Evolutionary conservation across 1,284 basidiomycete species (phyloP), one percentile per base, ranked within the genome.

Genomic region (Austroboletus novae-zelandiae): DNA sequence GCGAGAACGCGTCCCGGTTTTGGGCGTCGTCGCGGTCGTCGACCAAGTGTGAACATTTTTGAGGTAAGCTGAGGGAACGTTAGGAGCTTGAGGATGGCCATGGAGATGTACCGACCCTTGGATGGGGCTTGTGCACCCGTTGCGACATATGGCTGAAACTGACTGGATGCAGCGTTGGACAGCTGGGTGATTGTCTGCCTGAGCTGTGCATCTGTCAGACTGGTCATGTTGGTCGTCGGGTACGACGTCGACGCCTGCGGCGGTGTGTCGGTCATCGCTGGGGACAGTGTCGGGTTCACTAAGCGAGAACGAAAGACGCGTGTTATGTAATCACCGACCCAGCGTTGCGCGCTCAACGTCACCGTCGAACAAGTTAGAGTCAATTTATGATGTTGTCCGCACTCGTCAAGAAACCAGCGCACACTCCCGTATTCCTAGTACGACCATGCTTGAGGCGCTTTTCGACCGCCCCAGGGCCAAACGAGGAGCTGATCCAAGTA

Each of bases 11-110:
- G 57, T 55, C 49, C 61, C 56, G 5, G 64, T 54, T 42, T 40
- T 58, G 43, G 68, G 55, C 4, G 58, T 57, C 4, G 61, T 51
- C 30, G 62, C 61, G 9, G 66, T 71, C 23, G 63, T 68, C 9
- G 81, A 81, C 83, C 83, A 85, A 29, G 78, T 81, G 30, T 81
- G 75, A 20, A 85, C 71, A 57, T 85, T 85, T 72, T 79, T 83
- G 53, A 78, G 72, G 60, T 85, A 85, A 2, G 78, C 82, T 83
- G 36, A 36, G 9, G 7, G 20, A 32, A 29, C 9, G 54, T 55
- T 53, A 50, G 55, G 45, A 45, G 41, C 40, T 18, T 40, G 35
- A 53, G 35, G 36, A 46, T 29, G 36, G 18, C 23, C 11, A 42
- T 35, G 27, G 52, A 48, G 18, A 43, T 9, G 34, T 15, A 29